Percentiles rank a stretch among this genome's conserved stretches.
These are phyloP conservation scores for Capronia americana DNA, from an alignment of 2,329 filamentous ascomycete genomes.

Conservation along the genomic window DNA sequence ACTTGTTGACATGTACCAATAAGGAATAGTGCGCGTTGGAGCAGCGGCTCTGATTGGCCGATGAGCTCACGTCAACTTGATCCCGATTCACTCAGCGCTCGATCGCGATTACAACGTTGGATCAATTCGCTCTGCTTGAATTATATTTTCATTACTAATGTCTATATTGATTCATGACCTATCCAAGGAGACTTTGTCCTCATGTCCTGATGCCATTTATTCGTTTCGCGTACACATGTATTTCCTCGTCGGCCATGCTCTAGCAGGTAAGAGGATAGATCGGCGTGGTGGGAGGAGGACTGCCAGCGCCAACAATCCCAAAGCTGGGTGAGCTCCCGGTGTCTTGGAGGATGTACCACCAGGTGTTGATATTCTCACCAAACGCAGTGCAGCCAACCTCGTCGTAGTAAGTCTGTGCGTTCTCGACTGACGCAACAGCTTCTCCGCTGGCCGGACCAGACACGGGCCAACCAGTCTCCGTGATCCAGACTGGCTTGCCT, in stretches of 20 bases:
- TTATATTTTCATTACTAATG: conserved; percentile 13
- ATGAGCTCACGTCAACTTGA: background rate
- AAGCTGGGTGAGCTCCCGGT: conserved; percentile 43
- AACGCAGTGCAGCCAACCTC: conserved; percentile 64
- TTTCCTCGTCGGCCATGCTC: background rate
- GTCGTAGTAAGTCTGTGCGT: conserved; percentile 70
- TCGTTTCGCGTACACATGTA: background rate
- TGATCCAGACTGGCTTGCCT: conserved; percentile 67
- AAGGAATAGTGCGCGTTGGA: background rate
- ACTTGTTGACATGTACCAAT: conserved; percentile 11
- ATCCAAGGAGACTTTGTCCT: background rate
- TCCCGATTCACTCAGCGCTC: background rate
- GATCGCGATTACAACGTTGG: background rate
- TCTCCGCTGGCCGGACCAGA: conserved; percentile 61
- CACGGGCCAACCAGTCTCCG: conserved; percentile 71
- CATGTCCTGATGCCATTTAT: background rate
- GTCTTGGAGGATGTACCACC: conserved; percentile 54
- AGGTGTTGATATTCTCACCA: conserved; percentile 48
- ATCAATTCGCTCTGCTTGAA: background rate
- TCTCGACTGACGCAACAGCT: conserved; percentile 62
- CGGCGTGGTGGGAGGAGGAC: conserved; percentile 45
- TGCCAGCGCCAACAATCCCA: conserved; percentile 46
- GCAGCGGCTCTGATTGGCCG: conserved; percentile 3
- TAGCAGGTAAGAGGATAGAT: conserved; percentile 49
- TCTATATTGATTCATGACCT: background rate